Evolutionary conservation across 805 yeast species (phyloP), one percentile per base, ranked within the genome.

Genomic region (Candida ortonii): DNA sequence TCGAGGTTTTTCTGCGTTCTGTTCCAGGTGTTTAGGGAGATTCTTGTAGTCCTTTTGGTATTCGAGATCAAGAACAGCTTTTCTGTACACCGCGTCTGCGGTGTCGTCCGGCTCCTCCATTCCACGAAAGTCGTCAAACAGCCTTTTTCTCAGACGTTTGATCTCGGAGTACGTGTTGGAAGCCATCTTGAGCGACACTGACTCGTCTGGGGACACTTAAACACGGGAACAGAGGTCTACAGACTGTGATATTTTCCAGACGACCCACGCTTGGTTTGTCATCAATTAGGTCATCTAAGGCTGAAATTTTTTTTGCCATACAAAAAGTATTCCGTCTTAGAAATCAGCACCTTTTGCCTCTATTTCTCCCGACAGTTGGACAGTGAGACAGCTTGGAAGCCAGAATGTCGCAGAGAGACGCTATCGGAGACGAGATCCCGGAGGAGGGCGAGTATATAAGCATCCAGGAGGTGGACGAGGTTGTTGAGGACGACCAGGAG

Each of bases 381-480:
- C n/a, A n/a, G n/a, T n/a, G n/a, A n/a, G n/a, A n/a, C n/a, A n/a
- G n/a, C n/a, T n/a, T n/a, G n/a, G n/a, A n/a, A n/a, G 22, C 22
- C 28, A 12, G 6, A 15, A 28, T 28, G 33, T 28, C 33, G 13
- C 21, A 25, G 16, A 17, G 13, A 14, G 16, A 17, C 10, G 38
- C 15, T 5, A 20, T 6, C 34, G 35, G 25, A 16, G 48, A 41
- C 23, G 45, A 39, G 14, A 10, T 19, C 11, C 21, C 15, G 15
- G 53, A 50, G 11, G 59, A 55, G 21, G 55, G 57, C 18, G 56
- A 57, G 28, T 53, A 37, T 30, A 35, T 59, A 22, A 38, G 47
- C 13, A 36, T 43, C 4, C 55, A 55, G 36, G 64, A 60, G 35
- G 62, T 57, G 16, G 61, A 44, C 5, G 63, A 60, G 39, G 53